Conservation (phyloP, 192 early-diverging fungal genomes). For the Endogone sp. region DNA sequence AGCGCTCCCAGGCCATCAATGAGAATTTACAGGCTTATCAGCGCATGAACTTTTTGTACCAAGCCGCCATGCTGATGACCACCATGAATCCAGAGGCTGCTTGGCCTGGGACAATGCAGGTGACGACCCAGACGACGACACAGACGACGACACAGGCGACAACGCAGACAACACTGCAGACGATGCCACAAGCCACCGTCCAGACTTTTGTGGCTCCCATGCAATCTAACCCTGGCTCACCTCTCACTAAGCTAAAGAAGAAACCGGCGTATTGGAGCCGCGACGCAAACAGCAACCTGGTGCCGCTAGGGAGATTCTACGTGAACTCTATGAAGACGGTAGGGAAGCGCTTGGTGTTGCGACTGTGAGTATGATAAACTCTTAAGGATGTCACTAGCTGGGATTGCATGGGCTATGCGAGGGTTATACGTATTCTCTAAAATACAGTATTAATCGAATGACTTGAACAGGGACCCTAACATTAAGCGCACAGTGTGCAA, state of each 20-base stretch:
- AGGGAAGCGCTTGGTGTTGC: constrained; percentile 45
- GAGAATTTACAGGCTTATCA: constrained; percentile 54
- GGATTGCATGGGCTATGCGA: neutral
- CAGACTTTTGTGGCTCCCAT: too few species aligned
- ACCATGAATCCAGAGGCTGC: constrained; percentile 19
- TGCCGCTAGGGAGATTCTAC: constrained; percentile 41
- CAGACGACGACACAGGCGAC: neutral
- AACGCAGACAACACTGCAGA: neutral
- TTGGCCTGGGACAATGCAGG: constrained; percentile 4
- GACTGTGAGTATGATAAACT: constrained; percentile 36
- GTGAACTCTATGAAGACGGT: constrained; percentile 42
- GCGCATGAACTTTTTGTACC: constrained; percentile 64
- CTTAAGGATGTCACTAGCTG: neutral
- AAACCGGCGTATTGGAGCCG: neutral
- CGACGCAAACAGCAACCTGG: neutral
- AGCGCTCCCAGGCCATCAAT: constrained; percentile 2
- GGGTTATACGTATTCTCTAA: neutral
- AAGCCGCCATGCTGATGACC: constrained; percentile 58
- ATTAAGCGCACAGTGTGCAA: constrained; percentile 55
- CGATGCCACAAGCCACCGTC: too few species aligned
- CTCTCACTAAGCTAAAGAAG: too few species aligned
- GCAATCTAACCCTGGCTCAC: too few species aligned
- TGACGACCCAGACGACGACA: neutral
- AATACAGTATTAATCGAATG: neutral
- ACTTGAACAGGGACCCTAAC: constrained; percentile 39